A percentile compares a stretch with the other conserved stretches of the same genome.
phyloP scores from a whole-genome alignment of 2,329 filamentous ascomycete genomes.

The Exophiala xenobiotica region DNA sequence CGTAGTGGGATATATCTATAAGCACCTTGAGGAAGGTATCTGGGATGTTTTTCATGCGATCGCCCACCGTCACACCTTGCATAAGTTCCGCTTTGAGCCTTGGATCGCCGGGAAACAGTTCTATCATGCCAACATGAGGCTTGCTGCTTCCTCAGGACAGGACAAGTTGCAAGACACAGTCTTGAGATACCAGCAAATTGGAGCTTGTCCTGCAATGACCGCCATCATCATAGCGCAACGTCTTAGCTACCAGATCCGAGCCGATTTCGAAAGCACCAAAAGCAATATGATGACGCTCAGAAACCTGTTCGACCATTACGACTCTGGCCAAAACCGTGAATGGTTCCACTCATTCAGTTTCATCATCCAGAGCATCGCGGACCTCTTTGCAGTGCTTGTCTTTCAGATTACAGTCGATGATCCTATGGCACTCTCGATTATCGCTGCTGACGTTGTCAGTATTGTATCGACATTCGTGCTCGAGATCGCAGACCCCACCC shows the following conservation, averaged over 20 bases:
- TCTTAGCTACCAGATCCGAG: slow-evolving; percentile 16
- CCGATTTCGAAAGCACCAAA: slow-evolving; percentile 10
- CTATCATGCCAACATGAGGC: slow-evolving; percentile 15
- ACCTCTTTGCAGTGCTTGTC: slow-evolving; percentile 14
- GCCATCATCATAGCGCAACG: slow-evolving; percentile 18
- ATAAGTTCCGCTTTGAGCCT: slow-evolving; percentile 13
- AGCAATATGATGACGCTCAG: slow-evolving; percentile 5
- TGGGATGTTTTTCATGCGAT: slow-evolving; percentile 21
- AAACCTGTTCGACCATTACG: slow-evolving; percentile 5
- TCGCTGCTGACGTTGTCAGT: slow-evolving; percentile 17
- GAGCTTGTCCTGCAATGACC: slow-evolving; percentile 21
- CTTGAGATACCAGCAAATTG: slow-evolving; percentile 9
- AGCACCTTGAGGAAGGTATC: slow-evolving; percentile 16
- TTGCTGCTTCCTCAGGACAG: slow-evolving; percentile 6
- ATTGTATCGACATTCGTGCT: slow-evolving; percentile 20
- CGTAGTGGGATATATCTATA: slow-evolving; percentile 10
- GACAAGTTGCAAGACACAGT: slow-evolving; percentile 11
- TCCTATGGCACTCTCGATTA: slow-evolving; percentile 3
- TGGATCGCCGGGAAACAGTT: slow-evolving; percentile 15
- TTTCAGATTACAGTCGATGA: slow-evolving; percentile 3
- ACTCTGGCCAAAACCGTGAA: slow-evolving; percentile 7
- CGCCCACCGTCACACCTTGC: slow-evolving; percentile 6
- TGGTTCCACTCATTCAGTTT: slow-evolving; percentile 19
- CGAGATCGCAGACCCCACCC: neutral
- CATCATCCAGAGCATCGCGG: slow-evolving; percentile 12